Evolutionary conservation across 345 rosid genomes (phyloP), one percentile per base, ranked within the genome.

Genomic region (Anacardium occidentale): DNA sequence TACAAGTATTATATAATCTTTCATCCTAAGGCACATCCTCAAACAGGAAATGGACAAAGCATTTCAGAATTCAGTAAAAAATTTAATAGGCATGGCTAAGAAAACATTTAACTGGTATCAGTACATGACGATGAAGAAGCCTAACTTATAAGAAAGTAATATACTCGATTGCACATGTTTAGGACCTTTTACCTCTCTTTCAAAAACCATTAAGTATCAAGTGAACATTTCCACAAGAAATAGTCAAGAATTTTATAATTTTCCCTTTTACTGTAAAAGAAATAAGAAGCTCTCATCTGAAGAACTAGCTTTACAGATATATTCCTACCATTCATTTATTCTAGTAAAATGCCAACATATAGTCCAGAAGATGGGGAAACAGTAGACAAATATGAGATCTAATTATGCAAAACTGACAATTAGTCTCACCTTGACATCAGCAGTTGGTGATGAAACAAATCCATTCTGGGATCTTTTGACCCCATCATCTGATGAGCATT

Each of bases 401-500:
- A 29, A 29, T 29, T 29, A 29, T 29, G 32, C 32, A 44, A 77
- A 61, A 62, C 37, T 29, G 62, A 0, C 15, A 76, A 54, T 24
- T 9, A 70, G 55, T 62, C 32, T 29, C 54, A 87, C 98, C 89
- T 87, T 86, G 52, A 25, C 76, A 65, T 86, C 91, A 76, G 79
- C 75, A 42, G 45, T 64, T 40, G 87, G 84, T 11, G 90, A 83
- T 44, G 79, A 73, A 75, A 88, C 42, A 78, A 87, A 87, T 63
- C 91, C 97, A 68, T 91, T 89, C 74, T 82, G 88, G 47, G 91
- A 50, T 79, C 86, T 89, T 85, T 87, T 88, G 71, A 69, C 62
- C 56, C 80, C 90, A 54, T 86, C 86, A 0, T 83, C 88, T 47
- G 94, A 78, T 47, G 77, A 80, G 78, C 98, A 94, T 69, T 91